Conservation (phyloP, 169 alveolate species). For the Nephromyces sp. region DNA sequence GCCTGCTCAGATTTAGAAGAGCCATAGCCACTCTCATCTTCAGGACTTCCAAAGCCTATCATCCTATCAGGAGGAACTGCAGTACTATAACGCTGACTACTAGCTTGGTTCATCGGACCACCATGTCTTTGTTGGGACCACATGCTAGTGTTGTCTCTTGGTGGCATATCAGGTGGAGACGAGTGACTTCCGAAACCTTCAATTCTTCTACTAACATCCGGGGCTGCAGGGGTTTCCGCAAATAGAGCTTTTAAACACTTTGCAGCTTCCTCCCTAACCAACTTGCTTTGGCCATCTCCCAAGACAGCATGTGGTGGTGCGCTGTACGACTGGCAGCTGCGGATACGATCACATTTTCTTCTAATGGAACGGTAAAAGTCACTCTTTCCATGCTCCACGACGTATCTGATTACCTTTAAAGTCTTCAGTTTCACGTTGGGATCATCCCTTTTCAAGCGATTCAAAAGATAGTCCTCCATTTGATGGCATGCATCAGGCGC, state of each 20-base stretch:
- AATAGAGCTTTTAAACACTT: not conserved
- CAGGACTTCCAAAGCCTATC: not conserved
- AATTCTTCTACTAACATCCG: not conserved
- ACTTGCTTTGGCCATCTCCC: conserved; percentile 30
- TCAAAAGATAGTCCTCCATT: conserved; percentile 35
- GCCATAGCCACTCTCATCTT: not conserved
- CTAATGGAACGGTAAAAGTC: conserved; percentile 28
- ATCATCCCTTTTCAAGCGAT: conserved; percentile 22
- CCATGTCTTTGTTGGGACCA: not conserved
- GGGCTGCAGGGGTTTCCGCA: not conserved
- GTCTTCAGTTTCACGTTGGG: conserved; percentile 32
- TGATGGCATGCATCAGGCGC: conserved; percentile 33
- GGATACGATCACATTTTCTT: conserved; percentile 27
- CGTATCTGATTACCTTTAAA: conserved; percentile 7
- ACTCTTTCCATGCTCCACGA: conserved; percentile 33
- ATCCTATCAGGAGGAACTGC: not conserved
- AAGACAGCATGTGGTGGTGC: conserved; percentile 33
- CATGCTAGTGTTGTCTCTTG: not conserved
- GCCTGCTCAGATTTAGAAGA: not conserved
- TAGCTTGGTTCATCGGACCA: no score
- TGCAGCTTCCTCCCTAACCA: conserved; percentile 26
- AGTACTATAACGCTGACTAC: no score
- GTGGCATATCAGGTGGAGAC: not conserved
- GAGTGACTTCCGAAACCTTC: not conserved
- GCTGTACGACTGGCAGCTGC: conserved; percentile 27